Evolutionary conservation across 83 land plant species (phyloP).

Genomic region (Diphasiastrum complanatum): DNA sequence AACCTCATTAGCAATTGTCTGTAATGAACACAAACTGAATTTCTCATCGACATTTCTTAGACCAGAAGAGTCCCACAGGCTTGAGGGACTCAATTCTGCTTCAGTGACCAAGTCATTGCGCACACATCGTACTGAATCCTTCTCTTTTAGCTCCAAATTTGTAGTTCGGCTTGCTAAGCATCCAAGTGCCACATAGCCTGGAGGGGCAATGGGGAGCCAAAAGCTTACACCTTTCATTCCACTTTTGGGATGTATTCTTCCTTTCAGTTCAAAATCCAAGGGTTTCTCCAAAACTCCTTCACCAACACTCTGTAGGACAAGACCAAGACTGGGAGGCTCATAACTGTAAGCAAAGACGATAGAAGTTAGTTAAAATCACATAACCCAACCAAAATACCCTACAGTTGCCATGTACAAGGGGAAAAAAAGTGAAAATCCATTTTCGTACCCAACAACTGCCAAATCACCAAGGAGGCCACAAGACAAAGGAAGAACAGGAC

Average conservation of each 20-base stretch:
- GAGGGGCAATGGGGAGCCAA: constrained; percentile 90
- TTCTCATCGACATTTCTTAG: no score
- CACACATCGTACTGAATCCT: constrained; percentile 64
- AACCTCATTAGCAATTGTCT: no score
- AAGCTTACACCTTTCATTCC: constrained; percentile 54
- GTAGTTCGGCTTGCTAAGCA: constrained; percentile 64
- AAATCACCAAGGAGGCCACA: constrained; percentile 82
- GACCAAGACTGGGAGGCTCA: constrained; percentile 71
- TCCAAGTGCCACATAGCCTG: constrained; percentile 84
- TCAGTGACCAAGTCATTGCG: constrained; percentile 78
- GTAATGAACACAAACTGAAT: no score
- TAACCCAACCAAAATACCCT: neutral
- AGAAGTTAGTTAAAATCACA: neutral
- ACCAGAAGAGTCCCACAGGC: no score
- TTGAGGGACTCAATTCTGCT: constrained; percentile 59
- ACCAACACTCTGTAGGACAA: constrained; percentile 51
- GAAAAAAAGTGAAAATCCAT: no score
- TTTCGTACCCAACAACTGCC: constrained; percentile 72
- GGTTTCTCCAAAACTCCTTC: constrained; percentile 57
- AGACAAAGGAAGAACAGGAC: constrained; percentile 65
- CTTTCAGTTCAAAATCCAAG: constrained; percentile 51
- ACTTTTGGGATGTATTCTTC: constrained; percentile 45
- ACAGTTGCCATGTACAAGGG: neutral
- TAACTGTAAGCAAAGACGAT: constrained; percentile 41
- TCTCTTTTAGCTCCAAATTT: constrained; percentile 31